Evolutionary conservation across 2,329 filamentous ascomycete species (phyloP).

Genomic region (Aureobasidium pullulans): DNA sequence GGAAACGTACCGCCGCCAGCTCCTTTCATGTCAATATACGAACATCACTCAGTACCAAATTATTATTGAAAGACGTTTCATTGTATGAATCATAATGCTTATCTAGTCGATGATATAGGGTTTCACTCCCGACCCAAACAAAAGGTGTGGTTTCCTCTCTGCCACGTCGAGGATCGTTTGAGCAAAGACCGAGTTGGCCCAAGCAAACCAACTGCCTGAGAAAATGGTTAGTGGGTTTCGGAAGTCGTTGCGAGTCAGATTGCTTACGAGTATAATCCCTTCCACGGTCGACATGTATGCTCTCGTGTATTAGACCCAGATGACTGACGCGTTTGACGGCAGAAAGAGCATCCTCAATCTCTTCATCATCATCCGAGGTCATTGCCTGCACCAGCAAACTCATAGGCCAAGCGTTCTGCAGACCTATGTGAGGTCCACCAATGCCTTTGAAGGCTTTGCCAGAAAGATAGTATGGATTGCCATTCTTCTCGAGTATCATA

Average conservation of each 20-base stretch:
- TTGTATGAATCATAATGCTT: neutral
- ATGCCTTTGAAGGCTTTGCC: slow-evolving; percentile 78
- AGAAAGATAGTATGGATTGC: slow-evolving; percentile 83
- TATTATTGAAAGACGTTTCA: neutral
- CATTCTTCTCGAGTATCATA: slow-evolving; percentile 65
- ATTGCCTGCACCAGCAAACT: slow-evolving; percentile 84
- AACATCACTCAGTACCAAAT: neutral
- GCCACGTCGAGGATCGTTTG: slow-evolving; percentile 86
- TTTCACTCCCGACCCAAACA: slow-evolving; percentile 62
- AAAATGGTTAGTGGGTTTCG: slow-evolving; percentile 8
- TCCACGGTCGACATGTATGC: slow-evolving; percentile 69
- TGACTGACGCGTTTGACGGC: slow-evolving; percentile 67
- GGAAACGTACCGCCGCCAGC: neutral
- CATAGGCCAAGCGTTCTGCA: slow-evolving; percentile 96
- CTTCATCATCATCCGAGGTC: slow-evolving; percentile 74
- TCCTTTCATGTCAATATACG: neutral
- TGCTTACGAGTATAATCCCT: slow-evolving; percentile 64
- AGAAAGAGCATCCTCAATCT: slow-evolving; percentile 67
- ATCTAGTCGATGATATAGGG: slow-evolving; percentile 44
- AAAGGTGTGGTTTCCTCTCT: slow-evolving; percentile 75
- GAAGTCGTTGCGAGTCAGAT: slow-evolving; percentile 14
- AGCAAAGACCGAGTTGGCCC: slow-evolving; percentile 95
- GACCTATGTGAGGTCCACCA: slow-evolving; percentile 74
- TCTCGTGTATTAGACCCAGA: slow-evolving; percentile 84
- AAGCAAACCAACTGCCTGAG: slow-evolving; percentile 81